phyloP scores from a whole-genome alignment of 2,329 filamentous ascomycete genomes.

The Neonectria magnoliae region DNA sequence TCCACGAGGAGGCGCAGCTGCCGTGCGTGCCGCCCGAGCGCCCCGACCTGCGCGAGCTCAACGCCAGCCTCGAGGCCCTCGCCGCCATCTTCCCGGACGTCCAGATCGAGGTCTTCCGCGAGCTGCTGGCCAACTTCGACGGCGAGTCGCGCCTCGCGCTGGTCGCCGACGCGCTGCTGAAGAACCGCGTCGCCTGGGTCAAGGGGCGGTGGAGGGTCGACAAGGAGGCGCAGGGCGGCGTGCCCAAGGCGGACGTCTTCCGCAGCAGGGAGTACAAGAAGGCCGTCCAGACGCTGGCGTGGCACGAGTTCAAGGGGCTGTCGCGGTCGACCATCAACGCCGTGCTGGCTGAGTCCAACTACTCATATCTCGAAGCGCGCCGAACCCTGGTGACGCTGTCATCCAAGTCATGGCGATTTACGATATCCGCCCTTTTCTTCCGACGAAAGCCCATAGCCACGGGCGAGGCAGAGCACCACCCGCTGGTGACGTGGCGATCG shows the following conservation, averaged over 20 bases:
- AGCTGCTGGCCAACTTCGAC: constrained; percentile 80
- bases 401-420: constrained; percentile 80
- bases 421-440: constrained; percentile 75
- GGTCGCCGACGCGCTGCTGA: constrained; percentile 80
- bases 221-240: constrained; percentile 48
- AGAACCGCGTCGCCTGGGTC: constrained; percentile 75
- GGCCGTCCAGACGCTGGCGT: constrained; percentile 74
- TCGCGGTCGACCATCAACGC: constrained; percentile 79
- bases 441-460: constrained; percentile 67
- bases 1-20: constrained; percentile 66
- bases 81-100: constrained; percentile 81
- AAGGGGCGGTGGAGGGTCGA: constrained; percentile 72
- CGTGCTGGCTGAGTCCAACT: constrained; percentile 83
- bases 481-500: constrained; percentile 70
- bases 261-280: constrained; percentile 73
- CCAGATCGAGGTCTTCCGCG: constrained; percentile 83
- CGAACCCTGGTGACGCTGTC: constrained; percentile 75
- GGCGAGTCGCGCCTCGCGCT: constrained; percentile 80
- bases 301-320: constrained; percentile 79
- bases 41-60: constrained; percentile 74
- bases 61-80: constrained; percentile 73
- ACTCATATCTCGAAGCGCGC: constrained; percentile 78
- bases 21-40: constrained; percentile 59
- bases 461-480: constrained; percentile 67
- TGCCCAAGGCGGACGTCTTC: constrained; percentile 73